Evolutionary conservation across 23 red algal species (phyloP).

Genomic region (Gracilaria caudata): DNA sequence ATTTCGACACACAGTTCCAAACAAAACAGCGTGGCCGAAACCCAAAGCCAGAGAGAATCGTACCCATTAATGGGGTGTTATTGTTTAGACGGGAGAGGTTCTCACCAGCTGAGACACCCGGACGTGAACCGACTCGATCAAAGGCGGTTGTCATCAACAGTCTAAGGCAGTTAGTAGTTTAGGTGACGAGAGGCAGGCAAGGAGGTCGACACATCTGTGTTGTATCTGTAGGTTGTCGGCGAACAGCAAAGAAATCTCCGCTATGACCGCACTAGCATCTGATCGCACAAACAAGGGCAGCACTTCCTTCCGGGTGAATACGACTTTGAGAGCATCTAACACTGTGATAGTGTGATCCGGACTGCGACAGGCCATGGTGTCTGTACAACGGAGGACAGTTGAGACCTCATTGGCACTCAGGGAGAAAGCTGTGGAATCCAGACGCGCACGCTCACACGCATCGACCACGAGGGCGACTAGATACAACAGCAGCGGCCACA

Average conservation of each 20-base stretch:
- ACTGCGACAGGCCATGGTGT: slow-evolving; percentile 3
- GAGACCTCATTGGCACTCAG: neutral
- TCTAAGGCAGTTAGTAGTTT: neutral
- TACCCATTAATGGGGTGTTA: neutral
- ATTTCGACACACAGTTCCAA: neutral
- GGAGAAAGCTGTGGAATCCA: neutral
- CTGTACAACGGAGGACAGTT: neutral
- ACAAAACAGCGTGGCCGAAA: neutral
- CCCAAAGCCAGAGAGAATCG: neutral
- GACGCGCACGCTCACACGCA: neutral
- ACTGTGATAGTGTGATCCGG: neutral
- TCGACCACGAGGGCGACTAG: slow-evolving; percentile 8
- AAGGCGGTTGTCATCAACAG: neutral
- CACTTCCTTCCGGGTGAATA: neutral
- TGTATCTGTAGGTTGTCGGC: neutral
- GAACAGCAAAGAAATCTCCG: neutral
- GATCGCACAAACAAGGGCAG: neutral
- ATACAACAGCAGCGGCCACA: neutral
- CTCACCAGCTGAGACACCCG: slow-evolving; percentile 1
- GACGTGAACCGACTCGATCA: neutral
- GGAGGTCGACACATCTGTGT: slow-evolving; percentile 1
- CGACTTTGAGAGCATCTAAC: neutral
- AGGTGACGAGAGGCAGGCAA: neutral
- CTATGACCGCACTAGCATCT: neutral
- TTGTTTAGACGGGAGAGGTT: slow-evolving; percentile 1